Conservation (phyloP, 73 alveolate genomes). For the Durusdinium trenchii region DNA sequence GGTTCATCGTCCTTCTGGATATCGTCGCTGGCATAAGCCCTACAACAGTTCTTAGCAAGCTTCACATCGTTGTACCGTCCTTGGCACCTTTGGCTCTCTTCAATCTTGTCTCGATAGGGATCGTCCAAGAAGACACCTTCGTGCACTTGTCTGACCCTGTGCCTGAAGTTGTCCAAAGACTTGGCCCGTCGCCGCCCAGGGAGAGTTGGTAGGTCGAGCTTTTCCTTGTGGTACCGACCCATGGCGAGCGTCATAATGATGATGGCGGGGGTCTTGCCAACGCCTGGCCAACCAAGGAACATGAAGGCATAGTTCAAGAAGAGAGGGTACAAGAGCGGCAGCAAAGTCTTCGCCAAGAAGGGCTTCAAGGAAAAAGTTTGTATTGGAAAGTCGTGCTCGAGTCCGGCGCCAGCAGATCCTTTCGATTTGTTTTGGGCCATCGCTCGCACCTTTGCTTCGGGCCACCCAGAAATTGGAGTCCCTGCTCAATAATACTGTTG, state of each 20-base stretch:
- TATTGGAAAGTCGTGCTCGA: background rate
- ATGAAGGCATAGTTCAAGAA: background rate
- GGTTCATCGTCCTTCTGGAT: conserved; percentile 3
- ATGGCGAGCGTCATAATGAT: background rate
- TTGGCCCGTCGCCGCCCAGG: conserved; percentile 39
- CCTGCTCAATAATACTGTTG: background rate
- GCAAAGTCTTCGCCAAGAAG: background rate
- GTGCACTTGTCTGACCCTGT: background rate
- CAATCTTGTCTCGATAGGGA: background rate
- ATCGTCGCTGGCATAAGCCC: background rate
- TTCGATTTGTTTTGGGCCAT: conserved; percentile 1
- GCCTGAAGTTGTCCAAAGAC: conserved; percentile 13
- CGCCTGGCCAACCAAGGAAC: conserved; percentile 24
- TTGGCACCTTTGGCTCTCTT: background rate
- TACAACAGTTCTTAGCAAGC: background rate
- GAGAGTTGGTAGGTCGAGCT: background rate
- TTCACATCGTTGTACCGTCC: background rate
- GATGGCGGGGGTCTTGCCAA: background rate
- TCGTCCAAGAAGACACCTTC: conserved; percentile 23
- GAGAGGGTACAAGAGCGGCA: background rate
- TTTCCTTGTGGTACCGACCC: background rate
- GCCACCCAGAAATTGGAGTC: conserved; percentile 8
- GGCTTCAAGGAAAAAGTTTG: background rate
- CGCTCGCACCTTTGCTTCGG: background rate
- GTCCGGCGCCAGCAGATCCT: background rate